Evolutionary conservation across 2,329 filamentous ascomycete genomes (phyloP).

Genomic region (Trichoderma cornu-damae): DNA sequence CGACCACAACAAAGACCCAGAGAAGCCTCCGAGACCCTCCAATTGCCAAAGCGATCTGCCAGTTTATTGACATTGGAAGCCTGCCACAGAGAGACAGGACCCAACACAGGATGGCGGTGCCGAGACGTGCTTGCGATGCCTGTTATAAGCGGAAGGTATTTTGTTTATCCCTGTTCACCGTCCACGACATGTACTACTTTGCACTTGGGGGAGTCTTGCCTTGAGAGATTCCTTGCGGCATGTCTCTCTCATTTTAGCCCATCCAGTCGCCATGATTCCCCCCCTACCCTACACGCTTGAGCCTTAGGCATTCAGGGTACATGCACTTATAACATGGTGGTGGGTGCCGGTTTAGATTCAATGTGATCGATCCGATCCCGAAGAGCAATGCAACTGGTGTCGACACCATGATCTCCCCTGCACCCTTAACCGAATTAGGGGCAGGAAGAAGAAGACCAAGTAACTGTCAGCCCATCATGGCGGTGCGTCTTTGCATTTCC

Average conservation of each 20-base stretch:
- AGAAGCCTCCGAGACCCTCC: not conserved
- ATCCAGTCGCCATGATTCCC: no score
- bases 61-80: not conserved
- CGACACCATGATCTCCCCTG: constrained; percentile 43
- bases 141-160: constrained; percentile 46
- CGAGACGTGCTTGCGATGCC: constrained; percentile 41
- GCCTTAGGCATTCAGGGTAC: not conserved
- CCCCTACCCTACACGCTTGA: not conserved
- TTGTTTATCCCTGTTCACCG: not conserved
- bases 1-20: not conserved
- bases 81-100: not conserved
- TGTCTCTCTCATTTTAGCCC: not conserved
- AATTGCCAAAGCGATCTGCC: not conserved
- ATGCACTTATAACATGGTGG: constrained; percentile 15
- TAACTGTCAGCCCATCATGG: constrained; percentile 9
- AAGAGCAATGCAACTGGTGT: constrained; percentile 45
- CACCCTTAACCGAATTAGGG: constrained; percentile 34
- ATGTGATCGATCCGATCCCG: constrained; percentile 40
- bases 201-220: not conserved
- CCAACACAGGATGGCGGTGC: constrained; percentile 16
- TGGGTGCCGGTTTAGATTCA: constrained; percentile 39
- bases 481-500: not conserved
- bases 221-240: not conserved
- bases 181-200: no score
- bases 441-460: constrained; percentile 22